Conservation (phyloP, 163 green algal genomes). For the Chloroidium sp. region DNA sequence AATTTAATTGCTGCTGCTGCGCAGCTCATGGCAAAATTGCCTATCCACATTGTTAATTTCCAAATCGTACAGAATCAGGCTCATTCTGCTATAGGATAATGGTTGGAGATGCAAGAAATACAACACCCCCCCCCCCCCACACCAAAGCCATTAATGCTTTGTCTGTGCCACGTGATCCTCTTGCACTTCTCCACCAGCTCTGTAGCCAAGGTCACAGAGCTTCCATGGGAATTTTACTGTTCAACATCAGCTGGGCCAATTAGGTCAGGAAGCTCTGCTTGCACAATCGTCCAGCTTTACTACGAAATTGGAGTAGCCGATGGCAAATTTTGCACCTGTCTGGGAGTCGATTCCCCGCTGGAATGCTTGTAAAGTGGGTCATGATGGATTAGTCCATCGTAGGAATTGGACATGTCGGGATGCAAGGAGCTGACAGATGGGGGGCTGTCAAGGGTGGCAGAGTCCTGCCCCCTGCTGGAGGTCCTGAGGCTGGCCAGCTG, state of each 20-base stretch:
- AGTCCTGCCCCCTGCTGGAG: neutral
- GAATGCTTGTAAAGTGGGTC: neutral
- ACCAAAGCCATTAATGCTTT: too few relatives aligned
- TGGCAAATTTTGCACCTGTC: neutral
- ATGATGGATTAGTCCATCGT: neutral
- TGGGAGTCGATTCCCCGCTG: neutral
- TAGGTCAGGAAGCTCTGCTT: neutral
- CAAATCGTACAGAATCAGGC: too few relatives aligned
- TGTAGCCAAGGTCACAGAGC: neutral
- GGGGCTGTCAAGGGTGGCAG: conserved; percentile 2
- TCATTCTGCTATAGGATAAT: too few relatives aligned
- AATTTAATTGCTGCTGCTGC: neutral
- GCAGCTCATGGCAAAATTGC: neutral
- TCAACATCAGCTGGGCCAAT: neutral
- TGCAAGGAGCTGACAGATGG: conserved; percentile 8
- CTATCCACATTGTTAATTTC: too few relatives aligned
- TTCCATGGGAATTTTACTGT: neutral
- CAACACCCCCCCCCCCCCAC: too few relatives aligned
- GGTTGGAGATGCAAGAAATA: too few relatives aligned
- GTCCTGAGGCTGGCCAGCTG: conserved; percentile 3
- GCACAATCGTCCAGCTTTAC: neutral
- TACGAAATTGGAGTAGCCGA: neutral
- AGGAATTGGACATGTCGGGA: conserved; percentile 10
- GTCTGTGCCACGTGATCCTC: too few relatives aligned
- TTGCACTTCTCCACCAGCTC: too few relatives aligned